Conservation (phyloP, 169 alveolate genomes). For the Cryptosporidium felis region DNA sequence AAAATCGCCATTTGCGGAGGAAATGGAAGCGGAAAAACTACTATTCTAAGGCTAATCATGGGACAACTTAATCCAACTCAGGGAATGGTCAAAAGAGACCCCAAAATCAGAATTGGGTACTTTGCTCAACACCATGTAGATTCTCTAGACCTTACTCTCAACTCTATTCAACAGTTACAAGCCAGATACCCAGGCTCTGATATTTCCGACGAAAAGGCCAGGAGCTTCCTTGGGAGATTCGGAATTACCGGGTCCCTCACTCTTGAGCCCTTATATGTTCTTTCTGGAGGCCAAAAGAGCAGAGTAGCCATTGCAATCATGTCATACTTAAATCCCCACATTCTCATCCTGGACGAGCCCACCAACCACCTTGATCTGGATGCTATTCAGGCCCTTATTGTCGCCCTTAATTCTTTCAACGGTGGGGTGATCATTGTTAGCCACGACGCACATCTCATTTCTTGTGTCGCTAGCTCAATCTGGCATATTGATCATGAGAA, state of each 20-base stretch:
- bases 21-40: conserved; percentile 98
- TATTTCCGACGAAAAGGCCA: conserved; percentile 86
- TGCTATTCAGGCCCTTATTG: conserved; percentile 96
- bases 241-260: conserved; percentile 94
- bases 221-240: conserved; percentile 91
- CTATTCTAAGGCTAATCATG: conserved; percentile 90
- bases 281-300: conserved; percentile 97
- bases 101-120: conserved; percentile 91
- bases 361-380: conserved; percentile 97
- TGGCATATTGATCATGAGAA: conserved; percentile 87
- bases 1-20: conserved; percentile 96
- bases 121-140: conserved; percentile 97
- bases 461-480: conserved; percentile 91
- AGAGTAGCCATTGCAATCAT: conserved; percentile 95
- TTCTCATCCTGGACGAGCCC: conserved; percentile 95
- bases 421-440: conserved; percentile 96
- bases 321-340: conserved; percentile 94
- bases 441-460: conserved; percentile 94
- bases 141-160: conserved; percentile 89
- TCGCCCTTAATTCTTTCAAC: conserved; percentile 90
- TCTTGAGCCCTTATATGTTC: conserved; percentile 93
- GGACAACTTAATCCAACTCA: conserved; percentile 87
- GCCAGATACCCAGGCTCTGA: conserved; percentile 81
- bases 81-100: conserved; percentile 91
- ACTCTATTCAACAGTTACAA: conserved; percentile 94